Evolutionary conservation across 805 yeast species (phyloP).

Genomic region (Yamadazyma phyllophila): DNA sequence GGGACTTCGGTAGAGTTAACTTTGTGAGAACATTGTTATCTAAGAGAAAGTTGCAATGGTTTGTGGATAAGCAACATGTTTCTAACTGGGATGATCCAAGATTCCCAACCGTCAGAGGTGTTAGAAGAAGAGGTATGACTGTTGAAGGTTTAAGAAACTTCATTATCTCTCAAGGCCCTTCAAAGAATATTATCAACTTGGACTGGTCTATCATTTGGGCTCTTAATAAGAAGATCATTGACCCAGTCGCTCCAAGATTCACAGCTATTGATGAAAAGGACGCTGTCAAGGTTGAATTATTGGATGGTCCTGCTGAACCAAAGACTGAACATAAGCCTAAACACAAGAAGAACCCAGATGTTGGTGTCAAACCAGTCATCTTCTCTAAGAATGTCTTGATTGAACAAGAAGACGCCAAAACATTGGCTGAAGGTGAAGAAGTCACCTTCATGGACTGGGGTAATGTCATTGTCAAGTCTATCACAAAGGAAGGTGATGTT

Average conservation of each 20-base stretch:
- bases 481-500: constrained; percentile 54
- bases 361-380: constrained; percentile 80
- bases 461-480: constrained; percentile 75
- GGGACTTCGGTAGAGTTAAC: constrained; percentile 98
- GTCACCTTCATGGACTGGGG: constrained; percentile 99
- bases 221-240: constrained; percentile 93
- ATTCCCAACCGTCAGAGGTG: constrained; percentile 99
- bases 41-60: constrained; percentile 98
- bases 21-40: constrained; percentile 93
- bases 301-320: constrained; percentile 64
- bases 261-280: constrained; percentile 68
- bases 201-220: constrained; percentile 99
- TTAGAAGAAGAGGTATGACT: constrained; percentile 99
- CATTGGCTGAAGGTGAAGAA: constrained; percentile 77
- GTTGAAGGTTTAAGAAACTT: constrained; percentile 96
- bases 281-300: constrained; percentile 66
- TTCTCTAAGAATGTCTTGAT: constrained; percentile 62
- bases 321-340: constrained; percentile 74
- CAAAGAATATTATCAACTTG: constrained; percentile 91
- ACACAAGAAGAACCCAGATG: constrained; percentile 92
- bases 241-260: constrained; percentile 95
- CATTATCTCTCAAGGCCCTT: constrained; percentile 95
- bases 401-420: constrained; percentile 82
- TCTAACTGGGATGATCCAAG: constrained; percentile 98
- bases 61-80: constrained; percentile 88